Conservation (phyloP, 2,329 filamentous ascomycete species). For the Penicillium verrucosum region DNA sequence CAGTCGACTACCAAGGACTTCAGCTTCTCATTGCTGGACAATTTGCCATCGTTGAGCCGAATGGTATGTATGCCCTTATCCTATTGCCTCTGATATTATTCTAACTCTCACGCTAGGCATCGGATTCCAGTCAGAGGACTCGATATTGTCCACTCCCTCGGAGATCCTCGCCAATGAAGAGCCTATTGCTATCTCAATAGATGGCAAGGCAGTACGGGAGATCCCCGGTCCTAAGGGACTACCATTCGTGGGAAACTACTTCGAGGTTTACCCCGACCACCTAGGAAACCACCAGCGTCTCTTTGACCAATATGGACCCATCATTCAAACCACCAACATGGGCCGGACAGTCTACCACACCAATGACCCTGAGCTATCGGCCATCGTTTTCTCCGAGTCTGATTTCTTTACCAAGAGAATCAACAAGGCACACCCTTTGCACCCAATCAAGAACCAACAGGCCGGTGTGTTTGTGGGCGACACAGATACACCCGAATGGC, state of each 20-base stretch:
- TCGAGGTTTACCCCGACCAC: conserved; percentile 57
- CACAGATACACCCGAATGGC: conserved; percentile 34
- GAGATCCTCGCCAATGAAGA: conserved; percentile 12
- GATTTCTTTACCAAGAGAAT: conserved; percentile 56
- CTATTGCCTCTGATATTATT: neutral
- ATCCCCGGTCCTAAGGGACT: conserved; percentile 20
- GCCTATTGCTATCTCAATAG: conserved; percentile 26
- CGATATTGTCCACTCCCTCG: conserved; percentile 2
- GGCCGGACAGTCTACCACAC: conserved; percentile 52
- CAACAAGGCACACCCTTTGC: conserved; percentile 32
- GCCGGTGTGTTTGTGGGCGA: conserved; percentile 36
- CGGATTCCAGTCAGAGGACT: conserved; percentile 19
- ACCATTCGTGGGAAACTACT: conserved; percentile 51
- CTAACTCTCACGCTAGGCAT: conserved; percentile 15
- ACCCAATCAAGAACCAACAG: conserved; percentile 25
- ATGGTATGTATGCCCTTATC: conserved; percentile 18
- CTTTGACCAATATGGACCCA: conserved; percentile 52
- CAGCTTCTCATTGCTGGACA: conserved; percentile 26
- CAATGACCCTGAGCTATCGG: conserved; percentile 49
- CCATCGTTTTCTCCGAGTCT: conserved; percentile 49
- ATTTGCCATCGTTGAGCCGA: conserved; percentile 32
- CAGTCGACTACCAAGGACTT: conserved; percentile 18
- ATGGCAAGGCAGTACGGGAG: conserved; percentile 30
- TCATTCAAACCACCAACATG: conserved; percentile 54
- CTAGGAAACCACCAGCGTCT: conserved; percentile 56